Base-by-base conservation (phyloP, 495 filamentous ascomycete species). In the Daldinia concentrica region DNA sequence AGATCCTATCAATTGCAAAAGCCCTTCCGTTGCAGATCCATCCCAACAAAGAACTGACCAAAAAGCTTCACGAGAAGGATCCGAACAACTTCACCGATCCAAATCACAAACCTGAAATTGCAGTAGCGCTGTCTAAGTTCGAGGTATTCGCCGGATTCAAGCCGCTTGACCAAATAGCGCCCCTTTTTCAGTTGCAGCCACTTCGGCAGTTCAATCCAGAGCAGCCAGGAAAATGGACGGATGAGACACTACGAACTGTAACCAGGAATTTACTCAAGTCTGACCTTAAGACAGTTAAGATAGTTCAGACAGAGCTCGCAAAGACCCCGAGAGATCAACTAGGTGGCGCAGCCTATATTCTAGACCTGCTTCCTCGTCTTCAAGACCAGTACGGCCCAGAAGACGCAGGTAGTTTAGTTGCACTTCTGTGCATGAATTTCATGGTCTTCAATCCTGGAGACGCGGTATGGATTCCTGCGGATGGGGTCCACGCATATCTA, bases 51-150 rank as follows among this genome's bases (percentile, higher is more conserved):
- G 77, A 81, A 2, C 85, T 95, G 6, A 86, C 91, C 0, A 76
- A 80, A 12, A 82, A 89, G 66, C 82, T 94, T 3, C 88, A 93
- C 79, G 72, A 83, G 62, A 62, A 87, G 71, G 86, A 93, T 68
- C 89, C 90, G 0, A 75, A 87, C 9, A 84, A 86, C 58, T 94
- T 90, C 75, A 86, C 86, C 7, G 91, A 95, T 68, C 79, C 83
- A 17, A 95, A 93, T 76, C 90, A 94, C 79, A 94, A 95, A 77
- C 92, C 92, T 1, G 92, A 95, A 74, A 94, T 95, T 34, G 91
- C 91, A 4, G 81, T 95, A 14, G 90, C 91, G 0, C 79, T 94
- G 0, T 85, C 87, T n/a, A 86, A 88, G 17, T 94, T 95, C 74
- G 91, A 94, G 76, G 88, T 92, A 0, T 94, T 95, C 73, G 88